These are phyloP conservation scores for Alternaria viburni DNA, from an alignment of 2,329 filamentous ascomycete species.

Conservation along the genomic window DNA sequence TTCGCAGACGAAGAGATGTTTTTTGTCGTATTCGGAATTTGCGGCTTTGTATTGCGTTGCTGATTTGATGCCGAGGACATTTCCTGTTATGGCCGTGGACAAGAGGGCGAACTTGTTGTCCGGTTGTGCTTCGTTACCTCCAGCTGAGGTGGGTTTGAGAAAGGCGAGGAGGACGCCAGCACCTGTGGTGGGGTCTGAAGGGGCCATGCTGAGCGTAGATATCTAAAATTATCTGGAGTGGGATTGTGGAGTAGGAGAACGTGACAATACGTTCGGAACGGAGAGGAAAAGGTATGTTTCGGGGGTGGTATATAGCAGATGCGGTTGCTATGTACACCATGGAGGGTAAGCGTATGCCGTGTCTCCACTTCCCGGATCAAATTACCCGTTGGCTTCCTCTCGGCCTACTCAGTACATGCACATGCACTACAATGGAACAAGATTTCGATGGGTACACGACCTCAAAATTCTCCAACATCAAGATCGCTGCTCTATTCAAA, in stretches of 20 bases:
- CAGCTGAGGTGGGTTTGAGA: neutral
- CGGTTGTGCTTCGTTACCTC: neutral
- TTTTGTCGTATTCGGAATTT: constrained; percentile 24
- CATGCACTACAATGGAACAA: neutral
- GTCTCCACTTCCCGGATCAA: neutral
- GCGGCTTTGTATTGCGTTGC: constrained; percentile 23
- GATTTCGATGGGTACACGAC: neutral
- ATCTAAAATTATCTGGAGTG: neutral
- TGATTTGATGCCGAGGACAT: neutral
- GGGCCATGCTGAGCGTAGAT: neutral
- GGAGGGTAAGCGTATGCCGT: neutral
- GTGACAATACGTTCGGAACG: neutral
- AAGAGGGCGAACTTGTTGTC: neutral
- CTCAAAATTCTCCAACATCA: neutral
- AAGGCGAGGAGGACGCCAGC: constrained; percentile 1
- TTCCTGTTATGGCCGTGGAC: neutral
- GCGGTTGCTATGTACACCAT: no score
- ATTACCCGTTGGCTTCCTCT: neutral
- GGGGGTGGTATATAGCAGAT: no score
- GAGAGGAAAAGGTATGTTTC: no score
- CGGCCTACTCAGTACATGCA: neutral
- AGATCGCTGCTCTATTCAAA: neutral
- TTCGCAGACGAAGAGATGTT: constrained; percentile 33
- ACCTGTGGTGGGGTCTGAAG: neutral
- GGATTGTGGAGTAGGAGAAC: neutral